These are phyloP conservation scores for Blepharisma undulans DNA, from an alignment of 169 alveolate species.

Conservation along the genomic window DNA sequence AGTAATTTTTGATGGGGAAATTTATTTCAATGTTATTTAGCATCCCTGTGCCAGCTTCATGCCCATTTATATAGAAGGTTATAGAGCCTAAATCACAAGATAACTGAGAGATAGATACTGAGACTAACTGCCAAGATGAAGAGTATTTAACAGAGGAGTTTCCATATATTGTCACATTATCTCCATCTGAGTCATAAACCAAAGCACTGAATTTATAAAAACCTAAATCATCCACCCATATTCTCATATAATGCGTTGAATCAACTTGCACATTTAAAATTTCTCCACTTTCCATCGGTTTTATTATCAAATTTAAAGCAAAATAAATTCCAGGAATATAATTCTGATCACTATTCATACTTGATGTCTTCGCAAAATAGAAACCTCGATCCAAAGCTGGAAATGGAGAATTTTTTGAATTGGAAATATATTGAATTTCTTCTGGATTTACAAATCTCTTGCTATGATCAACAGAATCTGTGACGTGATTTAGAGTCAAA, in stretches of 20 bases:
- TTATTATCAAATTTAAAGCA: not conserved
- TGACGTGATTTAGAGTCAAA: not conserved
- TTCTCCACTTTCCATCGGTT: not conserved
- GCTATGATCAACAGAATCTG: not conserved
- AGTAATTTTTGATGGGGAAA: not conserved
- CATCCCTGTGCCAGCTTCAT: not conserved
- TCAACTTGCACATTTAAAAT: not conserved
- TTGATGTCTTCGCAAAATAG: not conserved
- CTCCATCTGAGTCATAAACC: not conserved
- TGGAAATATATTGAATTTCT: not conserved
- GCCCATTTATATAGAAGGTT: not conserved
- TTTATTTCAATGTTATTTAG: not conserved
- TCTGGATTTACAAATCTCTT: not conserved
- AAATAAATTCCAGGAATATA: not conserved
- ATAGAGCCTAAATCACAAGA: not conserved
- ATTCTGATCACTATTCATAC: not conserved
- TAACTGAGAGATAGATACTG: not conserved
- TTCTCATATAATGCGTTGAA: not conserved
- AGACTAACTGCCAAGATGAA: not conserved
- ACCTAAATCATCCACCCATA: not conserved
- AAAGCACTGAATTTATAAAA: too few relatives aligned
- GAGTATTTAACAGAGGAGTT: not conserved
- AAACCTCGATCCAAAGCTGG: slow-evolving; percentile 23
- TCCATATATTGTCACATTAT: not conserved
- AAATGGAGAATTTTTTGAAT: not conserved